phyloP scores from a whole-genome alignment of 768 basidiomycete genomes.

The Macrocybe gigantea region DNA sequence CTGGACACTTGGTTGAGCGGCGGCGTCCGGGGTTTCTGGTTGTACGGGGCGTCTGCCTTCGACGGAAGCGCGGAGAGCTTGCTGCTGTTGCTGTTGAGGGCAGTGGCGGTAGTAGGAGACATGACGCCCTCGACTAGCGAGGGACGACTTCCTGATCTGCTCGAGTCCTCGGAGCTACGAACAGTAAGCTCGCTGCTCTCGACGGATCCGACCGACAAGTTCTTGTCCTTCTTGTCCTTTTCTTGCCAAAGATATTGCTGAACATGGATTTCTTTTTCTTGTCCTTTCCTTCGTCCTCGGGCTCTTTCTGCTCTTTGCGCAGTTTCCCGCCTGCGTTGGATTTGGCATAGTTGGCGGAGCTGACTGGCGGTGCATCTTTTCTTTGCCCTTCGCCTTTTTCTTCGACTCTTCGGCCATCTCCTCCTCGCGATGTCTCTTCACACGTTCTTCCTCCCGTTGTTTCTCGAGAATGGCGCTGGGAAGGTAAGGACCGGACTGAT shows the following conservation, averaged over 20 bases:
- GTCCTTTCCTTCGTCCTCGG: constrained; percentile 37
- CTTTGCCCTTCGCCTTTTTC: constrained; percentile 47
- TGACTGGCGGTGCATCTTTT: constrained; percentile 44
- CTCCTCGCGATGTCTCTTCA: constrained; percentile 45
- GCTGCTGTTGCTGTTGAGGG: constrained; percentile 57
- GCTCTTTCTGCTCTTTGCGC: constrained; percentile 34
- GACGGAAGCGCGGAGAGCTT: constrained; percentile 19
- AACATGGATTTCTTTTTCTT: constrained; percentile 75
- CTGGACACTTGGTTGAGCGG: constrained; percentile 46
- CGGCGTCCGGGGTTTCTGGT: constrained; percentile 19
- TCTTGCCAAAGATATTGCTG: constrained; percentile 66
- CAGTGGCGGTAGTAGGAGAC: constrained; percentile 47
- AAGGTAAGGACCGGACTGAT: constrained; percentile 30
- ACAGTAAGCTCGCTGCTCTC: constrained; percentile 42
- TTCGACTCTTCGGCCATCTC: constrained; percentile 31
- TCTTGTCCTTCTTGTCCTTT: constrained; percentile 75
- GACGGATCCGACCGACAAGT: constrained; percentile 37
- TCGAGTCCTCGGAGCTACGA: constrained; percentile 60
- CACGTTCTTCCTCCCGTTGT: constrained; percentile 24
- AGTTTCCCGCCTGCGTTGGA: constrained; percentile 29
- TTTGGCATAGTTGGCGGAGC: constrained; percentile 30
- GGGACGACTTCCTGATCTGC: constrained; percentile 41
- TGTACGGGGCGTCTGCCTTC: constrained; percentile 20
- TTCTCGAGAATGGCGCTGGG: constrained; percentile 20
- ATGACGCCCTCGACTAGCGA: constrained; percentile 29